Conservation (phyloP, 148 eudicot genomes). For the Cornus kousa region DNA sequence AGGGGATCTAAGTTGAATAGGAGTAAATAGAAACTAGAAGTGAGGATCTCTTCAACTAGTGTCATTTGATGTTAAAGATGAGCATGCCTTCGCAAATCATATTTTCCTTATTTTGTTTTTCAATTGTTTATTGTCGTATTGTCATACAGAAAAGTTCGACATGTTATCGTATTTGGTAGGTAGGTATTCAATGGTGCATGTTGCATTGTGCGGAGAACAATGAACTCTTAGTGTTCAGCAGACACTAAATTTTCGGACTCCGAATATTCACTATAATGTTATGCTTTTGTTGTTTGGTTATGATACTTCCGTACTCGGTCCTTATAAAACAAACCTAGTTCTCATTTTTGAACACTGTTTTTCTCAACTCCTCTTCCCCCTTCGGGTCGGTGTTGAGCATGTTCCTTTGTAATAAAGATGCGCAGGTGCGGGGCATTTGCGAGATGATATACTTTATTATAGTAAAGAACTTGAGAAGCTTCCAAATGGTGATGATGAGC, state of each 20-base stretch:
- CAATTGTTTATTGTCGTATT: background rate
- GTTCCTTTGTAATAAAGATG: conserved; percentile 48
- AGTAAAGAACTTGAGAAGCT: conserved; percentile 59
- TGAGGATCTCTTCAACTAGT: background rate
- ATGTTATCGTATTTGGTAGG: background rate
- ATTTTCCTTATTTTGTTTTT: background rate
- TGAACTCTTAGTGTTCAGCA: background rate
- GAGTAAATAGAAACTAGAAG: background rate
- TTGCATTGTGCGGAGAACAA: background rate
- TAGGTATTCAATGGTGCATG: background rate
- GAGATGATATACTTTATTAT: conserved; percentile 69
- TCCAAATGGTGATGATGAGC: conserved; percentile 56
- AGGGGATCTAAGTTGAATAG: too few relatives aligned
- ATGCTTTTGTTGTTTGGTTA: background rate
- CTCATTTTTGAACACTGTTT: background rate
- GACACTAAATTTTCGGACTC: background rate
- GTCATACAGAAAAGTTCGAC: background rate
- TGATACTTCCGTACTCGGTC: background rate
- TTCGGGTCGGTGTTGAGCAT: background rate
- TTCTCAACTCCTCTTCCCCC: background rate
- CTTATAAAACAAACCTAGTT: background rate
- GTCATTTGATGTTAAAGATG: background rate
- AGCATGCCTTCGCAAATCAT: background rate
- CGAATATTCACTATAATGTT: background rate
- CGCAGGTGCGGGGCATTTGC: conserved; percentile 94